Evolutionary conservation across 352 stramenopile genomes (phyloP).

Genomic region (Phytophthora hibernalis): DNA sequence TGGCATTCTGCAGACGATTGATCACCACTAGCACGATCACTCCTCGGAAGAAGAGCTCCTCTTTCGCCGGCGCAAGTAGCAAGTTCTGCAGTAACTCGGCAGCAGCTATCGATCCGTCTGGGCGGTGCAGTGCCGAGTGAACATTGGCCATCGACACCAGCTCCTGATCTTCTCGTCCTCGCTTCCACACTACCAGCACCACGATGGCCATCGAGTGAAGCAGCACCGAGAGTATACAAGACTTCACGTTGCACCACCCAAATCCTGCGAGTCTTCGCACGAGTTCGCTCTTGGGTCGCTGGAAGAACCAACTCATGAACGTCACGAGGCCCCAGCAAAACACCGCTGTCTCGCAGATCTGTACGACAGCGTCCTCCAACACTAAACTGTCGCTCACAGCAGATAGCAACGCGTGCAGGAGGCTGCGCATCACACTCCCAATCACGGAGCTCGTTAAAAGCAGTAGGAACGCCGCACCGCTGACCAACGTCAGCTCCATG

Average conservation of each 20-base stretch:
- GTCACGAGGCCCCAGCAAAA: constrained; percentile 41
- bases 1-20: constrained; percentile 43
- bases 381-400: neutral
- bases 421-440: constrained; percentile 16
- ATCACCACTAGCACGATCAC: constrained; percentile 52
- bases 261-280: constrained; percentile 25
- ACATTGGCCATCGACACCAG: constrained; percentile 39
- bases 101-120: constrained; percentile 17
- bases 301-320: constrained; percentile 50
- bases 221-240: constrained; percentile 21
- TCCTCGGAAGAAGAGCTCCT: constrained; percentile 77
- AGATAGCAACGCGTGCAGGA: constrained; percentile 20
- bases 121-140: constrained; percentile 10
- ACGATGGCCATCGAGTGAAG: constrained; percentile 22
- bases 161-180: constrained; percentile 1
- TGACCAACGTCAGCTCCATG: constrained; percentile 49
- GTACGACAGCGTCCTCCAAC: neutral
- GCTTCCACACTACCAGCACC: constrained; percentile 16
- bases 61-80: constrained; percentile 50
- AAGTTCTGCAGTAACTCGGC: constrained; percentile 36
- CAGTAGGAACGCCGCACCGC: constrained; percentile 44
- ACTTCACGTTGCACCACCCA: constrained; percentile 6
- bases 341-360: constrained; percentile 20
- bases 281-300: constrained; percentile 17
- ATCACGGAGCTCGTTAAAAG: constrained; percentile 33